Evolutionary conservation across 2,329 filamentous ascomycete species (phyloP).

Genomic region (Ceratocystiopsis sp.): DNA sequence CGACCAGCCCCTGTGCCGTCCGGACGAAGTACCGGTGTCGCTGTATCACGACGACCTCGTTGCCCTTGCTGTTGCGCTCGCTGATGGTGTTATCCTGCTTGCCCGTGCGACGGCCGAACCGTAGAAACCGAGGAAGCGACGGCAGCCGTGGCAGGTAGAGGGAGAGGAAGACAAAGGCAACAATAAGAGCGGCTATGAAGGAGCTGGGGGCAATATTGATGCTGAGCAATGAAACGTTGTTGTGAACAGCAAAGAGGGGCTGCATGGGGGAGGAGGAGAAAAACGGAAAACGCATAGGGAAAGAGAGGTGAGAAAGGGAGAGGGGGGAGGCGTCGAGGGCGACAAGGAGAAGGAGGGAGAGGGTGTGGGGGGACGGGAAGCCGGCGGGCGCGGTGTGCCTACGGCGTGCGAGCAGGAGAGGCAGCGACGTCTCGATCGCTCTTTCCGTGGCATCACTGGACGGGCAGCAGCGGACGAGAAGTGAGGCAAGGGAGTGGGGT

Average conservation of each 20-base stretch:
- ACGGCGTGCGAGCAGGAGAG: too few relatives aligned
- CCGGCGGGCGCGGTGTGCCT: too few relatives aligned
- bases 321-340: neutral
- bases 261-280: slow-evolving; percentile 23
- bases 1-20: neutral
- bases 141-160: slow-evolving; percentile 25
- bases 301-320: neutral
- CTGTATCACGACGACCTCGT: too few relatives aligned
- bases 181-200: slow-evolving; percentile 32
- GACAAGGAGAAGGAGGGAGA: neutral
- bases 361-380: neutral
- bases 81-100: neutral
- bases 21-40: too few relatives aligned
- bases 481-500: too few relatives aligned
- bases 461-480: too few relatives aligned
- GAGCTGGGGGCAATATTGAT: slow-evolving; percentile 41
- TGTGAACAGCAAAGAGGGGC: slow-evolving; percentile 43
- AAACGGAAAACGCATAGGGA: neutral
- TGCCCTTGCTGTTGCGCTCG: too few relatives aligned
- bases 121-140: slow-evolving; percentile 9
- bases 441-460: too few relatives aligned
- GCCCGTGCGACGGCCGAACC: slow-evolving; percentile 8
- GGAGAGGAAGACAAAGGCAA: slow-evolving; percentile 33
- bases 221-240: slow-evolving; percentile 41
- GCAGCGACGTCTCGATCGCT: too few relatives aligned